Base-by-base conservation (phyloP, 768 basidiomycete genomes). In the Boletus vinaceobasis region DNA sequence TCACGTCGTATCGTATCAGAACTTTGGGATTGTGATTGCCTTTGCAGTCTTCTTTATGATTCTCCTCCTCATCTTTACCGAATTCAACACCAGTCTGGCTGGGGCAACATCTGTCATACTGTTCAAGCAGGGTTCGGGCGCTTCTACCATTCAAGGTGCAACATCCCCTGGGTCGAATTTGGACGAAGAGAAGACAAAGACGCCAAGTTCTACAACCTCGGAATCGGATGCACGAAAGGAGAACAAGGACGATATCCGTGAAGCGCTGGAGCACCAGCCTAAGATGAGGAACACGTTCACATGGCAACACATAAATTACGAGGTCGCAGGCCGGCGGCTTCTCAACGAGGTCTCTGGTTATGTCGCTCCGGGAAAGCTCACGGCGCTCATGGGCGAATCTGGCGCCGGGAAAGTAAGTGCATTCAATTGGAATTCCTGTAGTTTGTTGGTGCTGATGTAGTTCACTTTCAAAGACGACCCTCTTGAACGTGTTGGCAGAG, bases 281-380 rank as follows among this genome's bases (percentile, higher is more conserved):
- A 55, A 5, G 54, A 68, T 56, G 77, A 75, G 68, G 19, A 78
- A 87, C 60, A 78, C 85, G 6, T 94, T 97, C 71, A 90, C 93
- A 1, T 97, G 90, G 90, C 78, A 84, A 49, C 74, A 83, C 56
- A 58, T 92, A 45, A 73, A 76, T 52, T 95, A 93, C 66, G 79
- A 78, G 32, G 84, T 93, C 0, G 75, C 79, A 1, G 75, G 84
- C 15, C 73, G 80, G 36, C 71, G 69, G 31, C 75, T 93, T 2
- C 74, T 93, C 51, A 79, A 91, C 58, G 79, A 89, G 43, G 78
- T 94, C 13, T 87, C 84, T 29, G 91, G 91, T 0, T 93, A 80
- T 67, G 90, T 91, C 19, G 82, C 81, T 10, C 93, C 91, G 0
- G 92, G 93, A 5, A 91, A 77, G 55, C 69, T 93, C 53, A 90